Evolutionary conservation across 75 land plant species (phyloP).

Genomic region (Sequoia sempervirens): DNA sequence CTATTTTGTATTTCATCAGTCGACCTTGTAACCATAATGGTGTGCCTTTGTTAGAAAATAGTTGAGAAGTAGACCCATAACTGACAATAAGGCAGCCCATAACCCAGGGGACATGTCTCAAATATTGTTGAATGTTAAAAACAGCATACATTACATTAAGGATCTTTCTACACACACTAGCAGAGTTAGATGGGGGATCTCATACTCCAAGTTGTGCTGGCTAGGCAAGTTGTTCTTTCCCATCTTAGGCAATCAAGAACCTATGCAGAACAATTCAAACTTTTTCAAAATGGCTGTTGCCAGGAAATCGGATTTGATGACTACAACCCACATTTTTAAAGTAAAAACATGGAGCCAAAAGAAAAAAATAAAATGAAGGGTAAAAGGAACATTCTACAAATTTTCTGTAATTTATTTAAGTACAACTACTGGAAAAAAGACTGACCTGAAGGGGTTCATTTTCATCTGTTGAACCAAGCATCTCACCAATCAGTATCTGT

Average conservation of each 20-base stretch:
- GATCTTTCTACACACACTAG: no score
- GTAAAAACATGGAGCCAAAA: not conserved
- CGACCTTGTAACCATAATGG: no score
- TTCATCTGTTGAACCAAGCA: constrained; percentile 88
- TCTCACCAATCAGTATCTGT: constrained; percentile 76
- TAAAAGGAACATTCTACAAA: not conserved
- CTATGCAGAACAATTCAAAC: not conserved
- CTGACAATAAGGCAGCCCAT: no score
- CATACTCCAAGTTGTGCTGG: not conserved
- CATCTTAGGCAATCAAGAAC: not conserved
- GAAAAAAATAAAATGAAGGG: not conserved
- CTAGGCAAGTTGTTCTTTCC: not conserved
- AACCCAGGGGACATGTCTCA: no score
- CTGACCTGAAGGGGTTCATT: constrained; percentile 84
- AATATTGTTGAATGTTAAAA: no score
- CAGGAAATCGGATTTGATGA: not conserved
- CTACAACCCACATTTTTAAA: not conserved
- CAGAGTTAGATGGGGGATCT: no score
- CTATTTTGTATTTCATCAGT: not conserved
- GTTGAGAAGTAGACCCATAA: no score
- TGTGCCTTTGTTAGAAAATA: no score
- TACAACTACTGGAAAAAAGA: not conserved
- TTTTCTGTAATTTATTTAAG: not conserved
- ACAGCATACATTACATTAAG: no score
- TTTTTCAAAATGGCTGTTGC: not conserved